Conservation (phyloP, 257 asterid genomes). For the Nicotiana attenuata region DNA sequence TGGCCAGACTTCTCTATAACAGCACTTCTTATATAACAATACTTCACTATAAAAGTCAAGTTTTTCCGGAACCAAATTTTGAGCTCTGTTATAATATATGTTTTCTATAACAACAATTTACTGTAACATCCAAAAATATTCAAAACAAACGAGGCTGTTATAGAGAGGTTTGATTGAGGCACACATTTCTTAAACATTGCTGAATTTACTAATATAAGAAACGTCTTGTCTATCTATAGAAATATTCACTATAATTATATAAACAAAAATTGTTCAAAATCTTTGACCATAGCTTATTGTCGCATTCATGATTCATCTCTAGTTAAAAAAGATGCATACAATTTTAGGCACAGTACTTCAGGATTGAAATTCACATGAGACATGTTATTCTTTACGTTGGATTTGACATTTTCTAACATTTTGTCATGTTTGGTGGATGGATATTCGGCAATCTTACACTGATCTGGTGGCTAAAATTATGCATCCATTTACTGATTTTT, state of each 20-base stretch:
- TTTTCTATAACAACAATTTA: too few relatives aligned
- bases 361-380: not conserved
- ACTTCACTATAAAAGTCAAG: too few relatives aligned
- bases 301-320: not conserved
- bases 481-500: not conserved
- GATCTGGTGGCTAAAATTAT: not conserved
- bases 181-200: not conserved
- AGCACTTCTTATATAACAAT: too few relatives aligned
- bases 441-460: not conserved
- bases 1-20: too few relatives aligned
- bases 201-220: not conserved
- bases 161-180: not conserved
- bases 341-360: not conserved
- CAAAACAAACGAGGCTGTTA: too few relatives aligned
- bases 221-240: not conserved
- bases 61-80: too few relatives aligned
- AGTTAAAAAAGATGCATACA: too few relatives aligned
- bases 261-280: not conserved
- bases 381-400: not conserved
- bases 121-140: too few relatives aligned
- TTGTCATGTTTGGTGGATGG: conserved; percentile 6
- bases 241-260: not conserved
- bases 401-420: not conserved
- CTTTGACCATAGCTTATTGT: not conserved
- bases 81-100: too few relatives aligned